Base-by-base conservation (phyloP, 2,329 filamentous ascomycete genomes). In the Penicillium aurantiogriseum region DNA sequence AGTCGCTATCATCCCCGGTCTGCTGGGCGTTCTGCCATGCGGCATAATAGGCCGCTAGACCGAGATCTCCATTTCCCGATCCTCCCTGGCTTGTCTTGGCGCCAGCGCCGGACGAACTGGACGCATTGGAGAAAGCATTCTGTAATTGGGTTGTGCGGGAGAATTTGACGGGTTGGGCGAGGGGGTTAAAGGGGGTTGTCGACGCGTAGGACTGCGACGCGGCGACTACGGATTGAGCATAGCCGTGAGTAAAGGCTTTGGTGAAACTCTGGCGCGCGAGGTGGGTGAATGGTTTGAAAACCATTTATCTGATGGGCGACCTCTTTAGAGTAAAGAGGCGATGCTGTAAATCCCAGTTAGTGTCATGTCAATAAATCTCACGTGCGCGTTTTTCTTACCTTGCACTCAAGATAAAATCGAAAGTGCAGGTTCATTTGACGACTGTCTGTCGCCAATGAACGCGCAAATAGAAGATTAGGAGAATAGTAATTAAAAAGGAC, bases 351-450 rank as follows among this genome's bases (percentile, higher is more conserved):
- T 9, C 17, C 43, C 19, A 25, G 53, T 52, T 33, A 33, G 31
- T 33, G 11, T 15, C 13, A 2, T 31, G 31, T 33, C 31, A 33
- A 33, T 33, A 13, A 33, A 13, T 13, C 17, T 29, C 42, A 47
- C 48, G 46, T 48, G n/a, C 25, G 8, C 8, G 25, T 27, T 27
- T 72, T 85, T 79, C 36, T 5, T 84, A 91, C 88, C 81, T 81
- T 81, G 77, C 83, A 81, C 81, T 80, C 83, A 78, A 80, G 78
- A 76, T 80, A 73, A 75, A 81, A 79, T 74, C 78, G 79, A 79
- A 79, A 80, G 81, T 92, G 91, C 92, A 97, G 91, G 91, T 94
- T 96, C 92, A 96, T 96, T 91, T 93, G 91, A 95, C 91, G 92
- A 91, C 88, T 75, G 65, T 67, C 61, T 73, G 88, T 87, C 90